Percentiles rank a stretch among this genome's conserved stretches.
These are phyloP conservation scores for Metschnikowia sp. DNA, from an alignment of 805 yeast genomes.

Conservation along the genomic window DNA sequence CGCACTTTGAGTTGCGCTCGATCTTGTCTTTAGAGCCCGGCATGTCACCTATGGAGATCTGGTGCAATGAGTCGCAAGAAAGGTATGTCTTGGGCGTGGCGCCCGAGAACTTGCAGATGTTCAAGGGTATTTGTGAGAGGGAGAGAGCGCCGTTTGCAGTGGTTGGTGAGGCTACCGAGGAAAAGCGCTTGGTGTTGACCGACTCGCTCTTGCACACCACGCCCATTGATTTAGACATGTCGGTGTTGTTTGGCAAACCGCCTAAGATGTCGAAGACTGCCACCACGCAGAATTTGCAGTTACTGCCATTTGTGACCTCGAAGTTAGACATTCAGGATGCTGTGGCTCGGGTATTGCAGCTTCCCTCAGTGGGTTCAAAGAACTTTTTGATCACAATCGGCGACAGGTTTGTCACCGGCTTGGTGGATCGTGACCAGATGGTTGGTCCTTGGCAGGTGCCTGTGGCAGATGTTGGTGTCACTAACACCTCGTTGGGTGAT, in stretches of 20 bases:
- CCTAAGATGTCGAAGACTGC: slow-evolving; percentile 89
- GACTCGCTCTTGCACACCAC: slow-evolving; percentile 75
- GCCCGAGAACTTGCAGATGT: slow-evolving; percentile 66
- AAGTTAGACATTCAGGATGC: slow-evolving; percentile 54
- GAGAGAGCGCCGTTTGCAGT: slow-evolving; percentile 97
- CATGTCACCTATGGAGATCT: slow-evolving; percentile 99
- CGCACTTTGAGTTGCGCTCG: slow-evolving; percentile 84
- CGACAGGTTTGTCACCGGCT: slow-evolving; percentile 95
- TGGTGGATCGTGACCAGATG: slow-evolving; percentile 95
- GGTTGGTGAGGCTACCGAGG: slow-evolving; percentile 90
- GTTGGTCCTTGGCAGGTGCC: slow-evolving; percentile 99
- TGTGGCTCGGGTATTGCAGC: slow-evolving; percentile 72
- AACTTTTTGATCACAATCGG: slow-evolving; percentile 95
- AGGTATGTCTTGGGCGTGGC: slow-evolving; percentile 93
- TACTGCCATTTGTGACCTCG: slow-evolving; percentile 40
- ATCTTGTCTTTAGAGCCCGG: slow-evolving; percentile 91
- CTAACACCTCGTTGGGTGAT: slow-evolving; percentile 84
- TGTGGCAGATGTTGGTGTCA: slow-evolving; percentile 96
- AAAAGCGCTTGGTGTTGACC: slow-evolving; percentile 74
- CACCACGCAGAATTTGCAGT: slow-evolving; percentile 53
- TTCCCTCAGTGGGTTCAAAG: slow-evolving; percentile 95
- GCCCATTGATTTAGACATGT: slow-evolving; percentile 95
- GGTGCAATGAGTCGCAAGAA: slow-evolving; percentile 99
- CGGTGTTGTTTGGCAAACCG: slow-evolving; percentile 91
- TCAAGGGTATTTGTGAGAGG: slow-evolving; percentile 80